A percentile compares a stretch with the other conserved stretches of the same genome.
Evolutionary conservation across 2,329 filamentous ascomycete genomes (phyloP).

Genomic region (Paramyrothecium sp.): DNA sequence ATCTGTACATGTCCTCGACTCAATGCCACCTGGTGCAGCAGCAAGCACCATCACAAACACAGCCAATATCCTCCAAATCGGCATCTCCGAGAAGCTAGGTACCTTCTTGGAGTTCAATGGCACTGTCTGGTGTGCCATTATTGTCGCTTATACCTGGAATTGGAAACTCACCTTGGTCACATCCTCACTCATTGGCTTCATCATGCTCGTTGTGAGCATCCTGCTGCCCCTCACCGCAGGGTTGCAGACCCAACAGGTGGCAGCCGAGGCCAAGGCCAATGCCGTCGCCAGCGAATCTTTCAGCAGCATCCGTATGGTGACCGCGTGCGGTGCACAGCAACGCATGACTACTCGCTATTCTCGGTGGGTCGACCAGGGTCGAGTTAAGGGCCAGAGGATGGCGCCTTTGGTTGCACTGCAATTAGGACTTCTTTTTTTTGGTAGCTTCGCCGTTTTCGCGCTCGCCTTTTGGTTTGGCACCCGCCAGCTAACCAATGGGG

Average conservation of each 20-base stretch:
- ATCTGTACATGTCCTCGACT: slow-evolving; percentile 47
- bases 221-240: slow-evolving; percentile 4
- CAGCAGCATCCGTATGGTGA: slow-evolving; percentile 38
- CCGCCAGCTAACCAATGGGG: slow-evolving; percentile 28
- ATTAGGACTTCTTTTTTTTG: slow-evolving; percentile 22
- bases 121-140: slow-evolving; percentile 41
- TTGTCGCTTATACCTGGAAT: slow-evolving; percentile 50
- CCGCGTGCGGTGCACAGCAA: slow-evolving; percentile 40
- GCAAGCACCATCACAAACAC: slow-evolving; percentile 52
- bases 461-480: slow-evolving; percentile 44
- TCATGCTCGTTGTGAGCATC: slow-evolving; percentile 14
- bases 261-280: slow-evolving; percentile 11
- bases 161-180: slow-evolving; percentile 52
- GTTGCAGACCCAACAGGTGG: slow-evolving; percentile 11
- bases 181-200: slow-evolving; percentile 38
- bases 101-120: slow-evolving; percentile 41
- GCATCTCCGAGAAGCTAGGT: slow-evolving; percentile 51
- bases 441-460: slow-evolving; percentile 32
- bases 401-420: slow-evolving; percentile 16
- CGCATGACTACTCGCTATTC: slow-evolving; percentile 34
- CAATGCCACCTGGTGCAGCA: slow-evolving; percentile 48
- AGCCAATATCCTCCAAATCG: slow-evolving; percentile 52
- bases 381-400: slow-evolving; percentile 29
- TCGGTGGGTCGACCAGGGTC: slow-evolving; percentile 34
- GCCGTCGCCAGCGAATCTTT: slow-evolving; percentile 42